Evolutionary conservation across 768 basidiomycete genomes (phyloP).

Genomic region (Galerina sulciceps): DNA sequence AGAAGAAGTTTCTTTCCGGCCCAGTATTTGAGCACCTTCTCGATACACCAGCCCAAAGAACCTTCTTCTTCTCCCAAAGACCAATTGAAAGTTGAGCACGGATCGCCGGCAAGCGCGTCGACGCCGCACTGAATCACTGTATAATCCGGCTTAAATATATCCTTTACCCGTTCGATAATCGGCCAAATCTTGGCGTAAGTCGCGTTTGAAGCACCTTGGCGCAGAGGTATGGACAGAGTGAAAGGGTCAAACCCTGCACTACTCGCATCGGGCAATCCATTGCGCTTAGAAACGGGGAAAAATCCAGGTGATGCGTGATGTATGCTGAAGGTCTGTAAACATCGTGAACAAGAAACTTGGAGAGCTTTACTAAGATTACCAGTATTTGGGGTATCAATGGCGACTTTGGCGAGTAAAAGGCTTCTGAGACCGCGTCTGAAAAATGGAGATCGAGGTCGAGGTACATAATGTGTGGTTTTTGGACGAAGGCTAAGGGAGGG

Average conservation of each 20-base stretch:
- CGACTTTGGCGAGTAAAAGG: constrained; percentile 55
- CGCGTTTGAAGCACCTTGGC: constrained; percentile 63
- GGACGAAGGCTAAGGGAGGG: neutral
- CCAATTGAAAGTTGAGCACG: constrained; percentile 77
- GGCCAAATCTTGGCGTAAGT: constrained; percentile 73
- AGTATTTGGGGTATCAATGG: constrained; percentile 46
- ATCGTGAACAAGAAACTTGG: neutral
- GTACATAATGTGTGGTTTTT: constrained; percentile 77
- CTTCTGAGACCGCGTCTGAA: constrained; percentile 85
- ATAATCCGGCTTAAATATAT: constrained; percentile 74
- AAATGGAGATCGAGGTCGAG: constrained; percentile 93
- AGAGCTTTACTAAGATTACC: constrained; percentile 32
- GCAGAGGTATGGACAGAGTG: constrained; percentile 82
- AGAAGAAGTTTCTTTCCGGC: constrained; percentile 67
- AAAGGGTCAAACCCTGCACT: constrained; percentile 53
- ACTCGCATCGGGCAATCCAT: constrained; percentile 45
- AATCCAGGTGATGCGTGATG: constrained; percentile 86
- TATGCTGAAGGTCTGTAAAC: constrained; percentile 72
- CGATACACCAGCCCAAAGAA: constrained; percentile 72
- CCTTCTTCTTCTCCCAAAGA: constrained; percentile 58
- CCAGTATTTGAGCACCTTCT: constrained; percentile 57
- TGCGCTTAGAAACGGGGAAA: constrained; percentile 69
- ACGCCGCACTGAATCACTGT: constrained; percentile 86
- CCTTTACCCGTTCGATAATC: constrained; percentile 60
- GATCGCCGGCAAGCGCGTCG: constrained; percentile 87